Evolutionary conservation across 225 moss, liverwort and hornwort genomes (phyloP).

Genomic region (Sphagnum tenellum): DNA sequence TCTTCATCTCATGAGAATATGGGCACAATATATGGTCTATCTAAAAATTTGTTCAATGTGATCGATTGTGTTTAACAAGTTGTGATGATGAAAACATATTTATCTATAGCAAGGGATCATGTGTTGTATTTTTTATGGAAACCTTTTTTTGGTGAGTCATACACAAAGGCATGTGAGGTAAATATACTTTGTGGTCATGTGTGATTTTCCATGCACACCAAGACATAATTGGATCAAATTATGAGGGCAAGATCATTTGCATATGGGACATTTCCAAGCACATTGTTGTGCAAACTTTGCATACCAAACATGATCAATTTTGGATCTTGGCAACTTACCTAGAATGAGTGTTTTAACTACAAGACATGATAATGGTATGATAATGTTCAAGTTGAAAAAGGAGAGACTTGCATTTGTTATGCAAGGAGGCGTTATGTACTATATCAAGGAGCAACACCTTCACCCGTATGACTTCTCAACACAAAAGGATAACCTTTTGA

Average conservation of each 20-base stretch:
- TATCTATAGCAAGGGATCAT: too few relatives aligned
- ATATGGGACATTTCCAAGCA: slow-evolving; percentile 99
- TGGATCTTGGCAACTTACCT: slow-evolving; percentile 96
- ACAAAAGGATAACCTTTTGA: slow-evolving; percentile 74
- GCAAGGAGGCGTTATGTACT: slow-evolving; percentile 85
- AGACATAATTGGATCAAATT: slow-evolving; percentile 95
- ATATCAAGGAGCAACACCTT: slow-evolving; percentile 88
- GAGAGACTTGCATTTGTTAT: slow-evolving; percentile 98
- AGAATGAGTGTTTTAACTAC: slow-evolving; percentile 93
- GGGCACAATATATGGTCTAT: too few relatives aligned
- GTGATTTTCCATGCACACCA: slow-evolving; percentile 97
- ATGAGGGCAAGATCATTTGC: slow-evolving; percentile 93
- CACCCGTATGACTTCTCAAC: slow-evolving; percentile 87
- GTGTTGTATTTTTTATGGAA: too few relatives aligned
- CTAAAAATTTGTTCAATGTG: too few relatives aligned
- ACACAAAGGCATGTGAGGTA: slow-evolving; percentile 98
- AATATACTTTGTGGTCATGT: slow-evolving; percentile 79
- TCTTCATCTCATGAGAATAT: too few relatives aligned
- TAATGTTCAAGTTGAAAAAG: slow-evolving; percentile 97
- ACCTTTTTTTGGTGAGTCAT: slow-evolving; percentile 11
- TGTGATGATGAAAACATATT: too few relatives aligned
- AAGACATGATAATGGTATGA: slow-evolving; percentile 99
- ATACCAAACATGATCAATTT: slow-evolving; percentile 88
- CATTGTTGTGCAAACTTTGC: slow-evolving; percentile 90
- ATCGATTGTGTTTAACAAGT: too few relatives aligned